phyloP scores from a whole-genome alignment of 2,329 filamentous ascomycete genomes.

The Fusarium sp. region DNA sequence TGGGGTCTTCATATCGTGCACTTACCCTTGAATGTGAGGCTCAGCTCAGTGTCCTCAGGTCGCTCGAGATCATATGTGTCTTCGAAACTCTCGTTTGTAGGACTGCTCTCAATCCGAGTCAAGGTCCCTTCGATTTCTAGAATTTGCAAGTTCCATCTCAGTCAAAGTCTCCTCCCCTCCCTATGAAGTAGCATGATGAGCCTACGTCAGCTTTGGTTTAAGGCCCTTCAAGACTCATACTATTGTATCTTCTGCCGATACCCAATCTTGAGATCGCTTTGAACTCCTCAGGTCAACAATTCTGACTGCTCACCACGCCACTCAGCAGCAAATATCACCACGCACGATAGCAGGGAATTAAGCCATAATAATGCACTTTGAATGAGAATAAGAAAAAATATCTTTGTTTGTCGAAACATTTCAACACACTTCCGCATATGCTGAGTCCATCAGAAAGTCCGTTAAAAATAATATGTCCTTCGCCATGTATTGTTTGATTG shows the following conservation, averaged over 20 bases:
- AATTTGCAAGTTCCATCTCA: not conserved
- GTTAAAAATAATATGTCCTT: slow-evolving; percentile 18
- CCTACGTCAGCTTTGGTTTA: not conserved
- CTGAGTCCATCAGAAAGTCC: slow-evolving; percentile 19
- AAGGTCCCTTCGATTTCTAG: not conserved
- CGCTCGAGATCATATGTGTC: not conserved
- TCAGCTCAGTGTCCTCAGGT: not conserved
- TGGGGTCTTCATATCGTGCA: not conserved
- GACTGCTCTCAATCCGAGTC: not conserved
- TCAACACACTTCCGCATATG: slow-evolving; percentile 19
- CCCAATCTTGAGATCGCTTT: not conserved
- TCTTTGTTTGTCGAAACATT: slow-evolving; percentile 33
- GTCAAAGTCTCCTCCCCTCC: not conserved
- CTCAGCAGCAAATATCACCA: not conserved
- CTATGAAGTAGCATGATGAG: not conserved
- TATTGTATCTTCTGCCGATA: not conserved
- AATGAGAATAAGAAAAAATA: slow-evolving; percentile 22
- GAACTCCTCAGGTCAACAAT: not conserved
- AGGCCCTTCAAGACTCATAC: not conserved
- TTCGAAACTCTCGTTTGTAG: not conserved
- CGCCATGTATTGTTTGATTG: slow-evolving; percentile 33
- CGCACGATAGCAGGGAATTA: not conserved
- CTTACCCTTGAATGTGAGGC: not conserved
- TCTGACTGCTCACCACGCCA: not conserved
- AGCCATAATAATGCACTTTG: slow-evolving; percentile 16